Conservation (phyloP, 164 flowering plant species). For the Vitis amurensis region DNA sequence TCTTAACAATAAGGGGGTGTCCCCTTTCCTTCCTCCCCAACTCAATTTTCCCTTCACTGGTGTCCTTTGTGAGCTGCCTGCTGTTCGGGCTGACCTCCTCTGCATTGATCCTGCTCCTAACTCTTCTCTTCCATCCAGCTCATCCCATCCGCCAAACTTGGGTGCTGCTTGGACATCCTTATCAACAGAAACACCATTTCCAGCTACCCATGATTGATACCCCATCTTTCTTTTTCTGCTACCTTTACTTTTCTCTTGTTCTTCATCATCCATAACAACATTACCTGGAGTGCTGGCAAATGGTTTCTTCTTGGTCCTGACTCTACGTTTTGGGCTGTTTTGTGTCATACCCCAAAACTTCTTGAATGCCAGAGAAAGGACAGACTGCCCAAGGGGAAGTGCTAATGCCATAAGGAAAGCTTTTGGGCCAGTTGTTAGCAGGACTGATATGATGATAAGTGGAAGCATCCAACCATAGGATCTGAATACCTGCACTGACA, state of each 20-base stretch:
- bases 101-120: slow-evolving; percentile 15
- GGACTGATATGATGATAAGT: slow-evolving; percentile 44
- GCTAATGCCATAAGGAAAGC: slow-evolving; percentile 77
- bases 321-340: slow-evolving; percentile 37
- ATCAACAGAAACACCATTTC: slow-evolving; percentile 31
- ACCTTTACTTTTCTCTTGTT: slow-evolving; percentile 13
- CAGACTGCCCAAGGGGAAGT: slow-evolving; percentile 61
- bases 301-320: slow-evolving; percentile 33
- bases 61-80: slow-evolving; percentile 10
- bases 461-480: slow-evolving; percentile 82
- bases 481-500: slow-evolving; percentile 59
- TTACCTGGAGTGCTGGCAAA: slow-evolving; percentile 19
- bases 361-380: slow-evolving; percentile 51
- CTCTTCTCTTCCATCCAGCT: slow-evolving; percentile 40
- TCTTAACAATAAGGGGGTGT: slow-evolving; percentile 60
- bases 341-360: slow-evolving; percentile 40
- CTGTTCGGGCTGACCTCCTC: slow-evolving; percentile 14
- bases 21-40: slow-evolving; percentile 34
- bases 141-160: slow-evolving; percentile 92
- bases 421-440: slow-evolving; percentile 66
- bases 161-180: slow-evolving; percentile 20
- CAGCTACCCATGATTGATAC: slow-evolving; percentile 49
- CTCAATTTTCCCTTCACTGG: slow-evolving; percentile 34
- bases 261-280: slow-evolving; percentile 20
- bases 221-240: slow-evolving; percentile 26